Evolutionary conservation across 176 grass and related monocot genomes (phyloP), one percentile per base, ranked within the genome.

Genomic region (Cymbopogon citratus): DNA sequence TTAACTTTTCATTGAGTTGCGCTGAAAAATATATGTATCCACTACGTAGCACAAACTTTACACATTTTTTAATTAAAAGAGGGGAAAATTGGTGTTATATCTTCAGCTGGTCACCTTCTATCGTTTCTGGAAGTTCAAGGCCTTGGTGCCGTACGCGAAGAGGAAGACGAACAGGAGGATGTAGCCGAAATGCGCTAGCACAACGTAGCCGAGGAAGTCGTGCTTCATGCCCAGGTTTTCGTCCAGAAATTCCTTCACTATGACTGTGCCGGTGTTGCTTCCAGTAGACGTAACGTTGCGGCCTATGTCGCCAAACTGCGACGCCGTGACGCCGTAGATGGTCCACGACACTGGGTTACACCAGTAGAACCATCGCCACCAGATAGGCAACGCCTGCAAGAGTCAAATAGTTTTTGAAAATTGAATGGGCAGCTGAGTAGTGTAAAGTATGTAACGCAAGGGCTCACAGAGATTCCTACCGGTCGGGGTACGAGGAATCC

Each of bases 301-400:
- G 18, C 73, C 48, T 12, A 78, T 13, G 8, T 88, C 60, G 10
- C 90, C 93, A 43, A 88, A 74, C 75, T 95, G 92, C 0, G 92
- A 94, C 23, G 38, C 61, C 16, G 87, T 62, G 12, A 90, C 52
- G 16, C 92, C 92, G 52, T 94, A 92, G 63, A 90, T 86, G 28
- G 81, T 83, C 89, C 89, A 94, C 16, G 92, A n/a, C 27, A 91
- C 73, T 16, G 92, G 92, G 64, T 89, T 39, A 54, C 61, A 78
- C 92, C 92, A 94, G 74, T 91, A 94, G 82, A 74, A 95, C 93
- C 93, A 95, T 76, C 93, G 89, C 93, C 93, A 95, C 93, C 93
- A 95, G 63, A 88, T 3, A 27, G 93, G 92, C 36, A 95, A 84
- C 6, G 21, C 21, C 92, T 95, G 63, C 41, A 60, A 83, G 27